phyloP scores from a whole-genome alignment of 2,329 filamentous ascomycete species.

The Diaporthe amygdali region DNA sequence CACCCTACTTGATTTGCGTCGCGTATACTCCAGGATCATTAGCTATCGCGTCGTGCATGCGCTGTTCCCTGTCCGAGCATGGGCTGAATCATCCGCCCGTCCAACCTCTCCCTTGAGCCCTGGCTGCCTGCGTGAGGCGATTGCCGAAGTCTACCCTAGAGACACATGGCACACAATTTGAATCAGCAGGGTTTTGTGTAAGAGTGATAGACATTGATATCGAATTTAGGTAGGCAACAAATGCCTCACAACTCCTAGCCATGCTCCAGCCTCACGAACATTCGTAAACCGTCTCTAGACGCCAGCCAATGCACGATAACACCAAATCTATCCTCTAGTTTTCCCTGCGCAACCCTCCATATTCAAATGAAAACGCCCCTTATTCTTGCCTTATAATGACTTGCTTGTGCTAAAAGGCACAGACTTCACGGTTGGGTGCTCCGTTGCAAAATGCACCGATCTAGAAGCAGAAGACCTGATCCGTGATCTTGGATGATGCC shows the following conservation, averaged over 20 bases:
- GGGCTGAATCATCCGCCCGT: neutral
- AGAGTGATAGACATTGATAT: too few relatives aligned
- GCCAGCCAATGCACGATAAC: neutral
- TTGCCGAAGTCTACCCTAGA: neutral
- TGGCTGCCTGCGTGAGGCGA: neutral
- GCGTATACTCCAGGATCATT: neutral
- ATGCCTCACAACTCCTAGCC: neutral
- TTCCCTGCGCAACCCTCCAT: neutral
- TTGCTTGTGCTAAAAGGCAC: neutral
- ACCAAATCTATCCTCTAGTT: neutral
- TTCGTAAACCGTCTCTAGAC: neutral
- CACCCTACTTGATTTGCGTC: neutral
- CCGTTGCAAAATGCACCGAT: neutral
- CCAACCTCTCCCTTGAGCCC: neutral
- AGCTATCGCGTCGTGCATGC: neutral
- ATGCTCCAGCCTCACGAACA: neutral
- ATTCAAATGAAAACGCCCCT: neutral
- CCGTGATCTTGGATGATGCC: constrained; percentile 54
- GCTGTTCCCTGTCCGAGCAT: neutral
- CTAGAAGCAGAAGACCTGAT: constrained; percentile 62
- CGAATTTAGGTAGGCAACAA: neutral
- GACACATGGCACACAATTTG: neutral
- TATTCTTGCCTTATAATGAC: neutral
- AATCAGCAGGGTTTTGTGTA: neutral
- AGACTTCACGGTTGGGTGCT: neutral